Evolutionary conservation across 257 asterid species (phyloP), one percentile per base, ranked within the genome.

Genomic region (Sherardia arvensis): DNA sequence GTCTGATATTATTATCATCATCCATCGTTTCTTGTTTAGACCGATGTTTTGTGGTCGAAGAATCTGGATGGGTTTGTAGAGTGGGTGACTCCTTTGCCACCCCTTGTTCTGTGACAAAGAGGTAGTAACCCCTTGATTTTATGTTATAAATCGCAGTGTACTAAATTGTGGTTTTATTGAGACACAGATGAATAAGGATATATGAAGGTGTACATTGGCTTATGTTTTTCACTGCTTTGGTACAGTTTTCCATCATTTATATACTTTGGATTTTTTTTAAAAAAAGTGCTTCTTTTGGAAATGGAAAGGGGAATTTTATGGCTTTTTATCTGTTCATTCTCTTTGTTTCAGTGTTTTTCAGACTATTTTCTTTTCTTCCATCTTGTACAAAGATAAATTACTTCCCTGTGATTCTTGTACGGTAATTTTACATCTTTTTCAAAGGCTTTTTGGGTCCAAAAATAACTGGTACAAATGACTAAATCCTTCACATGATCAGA

Each of bases 11-110:
- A n/a, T 49, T 14, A 43, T 43, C 51, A 43, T 43, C 51, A 51
- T 55, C 83, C 70, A 65, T 73, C 66, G 48, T 70, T 65, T 75
- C 83, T 76, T 73, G 64, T 53, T 68, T 62, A 49, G 73, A 43
- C 83, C 87, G 66, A 71, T 71, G 70, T 84, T 73, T 84, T 76
- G 53, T 77, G 84, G 87, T 76, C 73, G 67, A 73, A 79, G 80
- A 80, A 69, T 76, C 57, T 65, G 53, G 84, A 74, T 69, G 82
- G 79, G 55, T 43, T 53, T 38, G 78, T 80, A 82, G 81, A 71
- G 74, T 49, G 67, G 62, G 77, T 71, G 65, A 65, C 20, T 69
- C 51, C 65, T 64, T 66, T 66, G 62, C 33, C 66, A 38, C 80
- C 78, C 78, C 78, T 63, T 43, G 62, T 82, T 72, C 70, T 74